Base-by-base conservation (phyloP, 306 rosid species). In the Hippophae rhamnoides region DNA sequence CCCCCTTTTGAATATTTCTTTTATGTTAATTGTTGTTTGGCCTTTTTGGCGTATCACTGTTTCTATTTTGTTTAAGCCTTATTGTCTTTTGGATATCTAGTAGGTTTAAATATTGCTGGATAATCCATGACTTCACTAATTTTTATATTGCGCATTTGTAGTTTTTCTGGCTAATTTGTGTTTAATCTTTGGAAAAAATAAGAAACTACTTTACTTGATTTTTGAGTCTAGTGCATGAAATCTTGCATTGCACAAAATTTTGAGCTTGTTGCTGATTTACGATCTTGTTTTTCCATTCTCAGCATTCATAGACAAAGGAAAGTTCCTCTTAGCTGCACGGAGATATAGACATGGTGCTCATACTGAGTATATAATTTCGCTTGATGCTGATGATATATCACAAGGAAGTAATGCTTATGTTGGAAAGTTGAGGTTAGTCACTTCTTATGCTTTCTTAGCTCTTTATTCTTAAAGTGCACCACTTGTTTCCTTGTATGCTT, bases 341-440 rank as follows among this genome's bases (percentile, higher is more conserved):
- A 88, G 94, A 78, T 82, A 82, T 69, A 86, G 97, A 78, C 81
- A 77, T 54, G 97, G 99, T 57, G 85, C 99, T 40, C 93, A 89
- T 65, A 74, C 80, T 2, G 99, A 84, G 67, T 93, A 86, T 77
- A 86, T 89, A 70, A 86, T 93, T 71, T 93, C 99, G 9, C 97
- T 93, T 9, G 97, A 84, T 68, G 85, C 81, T 18, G 90, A 84
- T 60, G 99, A 86, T 76, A 57, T 89, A 57, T 89, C 94, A 56
- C 99, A 89, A 77, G 97, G 95, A 74, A 89, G 95, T 79, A 93
- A 93, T 74, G 99, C 99, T 54, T 89, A 88, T 69, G 77, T 93
- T 58, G 99, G 99, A 69, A 93, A 93, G 77, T 66, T 93, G 70
- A 86, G 95, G 99, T 89, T 75, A 75, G 66, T 6, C 53, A 69